Percentiles rank a stretch among this genome's conserved stretches.
Evolutionary conservation across 2,329 filamentous ascomycete species (phyloP).

Genomic region (Ceratocystis eucalypticola): DNA sequence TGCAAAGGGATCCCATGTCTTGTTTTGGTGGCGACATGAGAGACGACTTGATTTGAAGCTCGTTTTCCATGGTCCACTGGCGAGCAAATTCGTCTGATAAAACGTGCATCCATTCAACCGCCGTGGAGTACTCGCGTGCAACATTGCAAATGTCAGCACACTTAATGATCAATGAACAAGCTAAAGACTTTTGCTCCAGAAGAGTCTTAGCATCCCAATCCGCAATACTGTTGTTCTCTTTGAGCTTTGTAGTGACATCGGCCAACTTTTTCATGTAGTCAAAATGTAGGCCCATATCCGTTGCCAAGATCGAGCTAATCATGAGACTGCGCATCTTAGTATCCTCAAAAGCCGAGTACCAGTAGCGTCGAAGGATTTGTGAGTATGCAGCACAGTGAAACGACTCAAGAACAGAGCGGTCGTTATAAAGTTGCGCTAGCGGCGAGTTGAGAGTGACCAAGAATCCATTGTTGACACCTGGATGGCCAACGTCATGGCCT

Average conservation of each 20-base stretch:
- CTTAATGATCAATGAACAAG: constrained; percentile 91
- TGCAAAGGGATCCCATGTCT: constrained; percentile 68
- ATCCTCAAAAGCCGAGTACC: constrained; percentile 71
- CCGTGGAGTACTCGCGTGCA: constrained; percentile 69
- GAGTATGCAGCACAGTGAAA: constrained; percentile 97
- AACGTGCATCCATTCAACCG: constrained; percentile 79
- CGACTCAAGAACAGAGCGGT: constrained; percentile 88
- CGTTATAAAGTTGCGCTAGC: constrained; percentile 89
- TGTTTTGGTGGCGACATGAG: constrained; percentile 75
- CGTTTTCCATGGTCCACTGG: constrained; percentile 80
- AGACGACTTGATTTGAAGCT: constrained; percentile 76
- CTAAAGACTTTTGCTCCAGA: constrained; percentile 62
- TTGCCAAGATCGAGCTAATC: constrained; percentile 95
- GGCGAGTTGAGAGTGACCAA: constrained; percentile 83
- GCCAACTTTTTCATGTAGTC: constrained; percentile 86
- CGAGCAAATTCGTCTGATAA: constrained; percentile 92
- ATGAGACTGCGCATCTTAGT: constrained; percentile 72
- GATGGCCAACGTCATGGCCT: constrained; percentile 93
- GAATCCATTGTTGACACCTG: constrained; percentile 96
- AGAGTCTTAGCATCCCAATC: constrained; percentile 64
- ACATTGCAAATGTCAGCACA: constrained; percentile 99
- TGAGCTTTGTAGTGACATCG: constrained; percentile 66
- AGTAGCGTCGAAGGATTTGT: constrained; percentile 84
- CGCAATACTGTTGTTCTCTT: constrained; percentile 50
- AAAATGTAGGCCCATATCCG: constrained; percentile 94